Base-by-base conservation (phyloP, 257 asterid genomes). In the Jasminum sambac region DNA sequence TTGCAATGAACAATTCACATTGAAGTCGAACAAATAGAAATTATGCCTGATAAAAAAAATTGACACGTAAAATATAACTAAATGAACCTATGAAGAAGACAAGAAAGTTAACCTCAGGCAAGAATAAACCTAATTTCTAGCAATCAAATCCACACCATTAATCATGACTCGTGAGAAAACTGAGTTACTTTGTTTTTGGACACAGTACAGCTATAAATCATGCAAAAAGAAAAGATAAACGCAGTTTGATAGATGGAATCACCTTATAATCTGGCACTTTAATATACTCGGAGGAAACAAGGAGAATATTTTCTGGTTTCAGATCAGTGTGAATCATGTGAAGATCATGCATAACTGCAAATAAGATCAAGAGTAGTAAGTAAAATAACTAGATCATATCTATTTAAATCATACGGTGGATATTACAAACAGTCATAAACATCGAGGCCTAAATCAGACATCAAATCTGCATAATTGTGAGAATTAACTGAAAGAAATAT, bases 291-390 rank as follows among this genome's bases (percentile, higher is more conserved):
- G 98, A 75, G 26, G 95, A 86, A 69, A 87, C 93, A 66, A 93
- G 96, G 75, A 93, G 96, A 74, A 93, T 86, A 79, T 90, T 93
- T 83, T 93, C 97, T 74, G 97, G 98, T 82, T 93, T 93, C 84
- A 93, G 81, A 79, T 93, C 98, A 16, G 97, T 93, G 90, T 93
- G 98, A 69, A 90, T 87, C 79, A 89, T 74, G 68, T 82, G 89
- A 67, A 93, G 84, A 78, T 87, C 92, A 80, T 93, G 98, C 96
- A 93, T 89, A 84, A 87, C 98, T 93, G 95, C 79, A 74, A 79
- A 59, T 66, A 26, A 40, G 80, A 70, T 73, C 63, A 78, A 58
- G 14, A 77, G 59, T 0, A 63, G 36, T 73, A 55, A 69, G 78
- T 43, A 57, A 74, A 55, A 58, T 62, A 57, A 66, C 26, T 48